Percentiles rank a stretch among this genome's conserved stretches.
These are phyloP conservation scores for Lenwebbia sp. DNA, from an alignment of 345 rosid species.

Conservation along the genomic window DNA sequence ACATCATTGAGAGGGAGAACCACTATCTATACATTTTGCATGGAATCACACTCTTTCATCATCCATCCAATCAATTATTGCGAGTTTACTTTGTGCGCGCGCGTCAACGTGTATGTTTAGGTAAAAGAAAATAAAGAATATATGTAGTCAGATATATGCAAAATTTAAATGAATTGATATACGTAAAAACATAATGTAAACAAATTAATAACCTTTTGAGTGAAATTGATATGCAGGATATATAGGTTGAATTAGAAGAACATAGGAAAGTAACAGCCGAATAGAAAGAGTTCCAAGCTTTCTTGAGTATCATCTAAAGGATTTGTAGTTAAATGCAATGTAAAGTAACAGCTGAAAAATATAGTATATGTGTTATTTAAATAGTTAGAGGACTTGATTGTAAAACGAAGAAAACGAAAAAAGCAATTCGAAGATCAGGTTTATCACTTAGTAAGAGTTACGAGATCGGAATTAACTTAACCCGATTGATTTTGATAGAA, in stretches of 20 bases:
- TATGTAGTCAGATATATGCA: background rate
- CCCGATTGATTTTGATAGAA: background rate
- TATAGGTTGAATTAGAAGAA: background rate
- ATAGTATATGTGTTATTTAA: background rate
- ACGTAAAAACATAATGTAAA: background rate
- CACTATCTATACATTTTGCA: background rate
- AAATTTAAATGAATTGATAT: background rate
- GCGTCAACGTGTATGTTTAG: background rate
- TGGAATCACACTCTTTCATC: background rate
- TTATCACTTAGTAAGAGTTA: background rate
- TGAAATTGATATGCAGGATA: background rate
- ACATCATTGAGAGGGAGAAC: background rate
- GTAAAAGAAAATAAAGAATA: background rate
- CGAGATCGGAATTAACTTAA: background rate
- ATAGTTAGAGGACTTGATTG: background rate
- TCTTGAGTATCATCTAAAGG: background rate
- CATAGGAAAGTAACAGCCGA: background rate
- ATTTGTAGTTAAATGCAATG: background rate
- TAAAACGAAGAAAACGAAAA: background rate
- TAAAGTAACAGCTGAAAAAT: background rate
- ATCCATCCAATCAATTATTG: background rate
- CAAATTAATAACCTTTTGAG: background rate
- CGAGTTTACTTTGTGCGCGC: background rate
- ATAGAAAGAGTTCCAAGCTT: background rate
- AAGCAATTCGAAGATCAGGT: background rate